Evolutionary conservation across 768 basidiomycete species (phyloP).

Genomic region (Collybia sp.): DNA sequence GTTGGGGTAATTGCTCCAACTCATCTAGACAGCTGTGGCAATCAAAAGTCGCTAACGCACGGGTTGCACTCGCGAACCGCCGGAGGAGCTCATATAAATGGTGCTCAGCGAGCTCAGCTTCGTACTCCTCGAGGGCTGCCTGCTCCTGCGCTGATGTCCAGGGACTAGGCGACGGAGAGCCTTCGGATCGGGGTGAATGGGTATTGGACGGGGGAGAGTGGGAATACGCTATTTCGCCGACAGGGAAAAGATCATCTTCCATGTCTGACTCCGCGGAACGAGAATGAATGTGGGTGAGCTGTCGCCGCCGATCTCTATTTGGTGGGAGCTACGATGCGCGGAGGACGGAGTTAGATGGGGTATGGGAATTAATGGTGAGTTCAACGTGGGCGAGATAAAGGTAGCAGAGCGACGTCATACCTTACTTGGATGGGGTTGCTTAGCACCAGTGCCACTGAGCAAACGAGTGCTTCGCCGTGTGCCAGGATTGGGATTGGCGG

Average conservation of each 20-base stretch:
- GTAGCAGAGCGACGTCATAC: conserved; percentile 26
- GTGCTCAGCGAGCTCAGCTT: conserved; percentile 72
- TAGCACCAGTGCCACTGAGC: conserved; percentile 50
- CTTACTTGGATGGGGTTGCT: conserved; percentile 48
- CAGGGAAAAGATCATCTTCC: conserved; percentile 54
- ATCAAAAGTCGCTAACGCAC: conserved; percentile 71
- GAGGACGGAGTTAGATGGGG: background rate
- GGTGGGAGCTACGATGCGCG: conserved; percentile 23
- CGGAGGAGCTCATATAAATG: conserved; percentile 80
- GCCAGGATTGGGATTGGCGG: conserved; percentile 34
- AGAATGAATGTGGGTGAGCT: conserved; percentile 47
- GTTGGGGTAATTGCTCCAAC: conserved; percentile 69
- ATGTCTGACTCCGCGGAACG: conserved; percentile 66
- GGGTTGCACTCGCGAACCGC: conserved; percentile 76
- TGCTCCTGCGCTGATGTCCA: conserved; percentile 68
- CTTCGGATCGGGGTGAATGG: conserved; percentile 60
- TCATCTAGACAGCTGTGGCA: conserved; percentile 70
- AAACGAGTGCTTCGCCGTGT: conserved; percentile 75
- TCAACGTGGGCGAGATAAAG: background rate
- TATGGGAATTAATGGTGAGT: conserved; percentile 1
- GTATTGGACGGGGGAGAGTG: conserved; percentile 57
- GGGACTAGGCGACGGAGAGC: conserved; percentile 55
- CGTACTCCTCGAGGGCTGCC: conserved; percentile 67
- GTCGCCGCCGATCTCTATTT: conserved; percentile 57
- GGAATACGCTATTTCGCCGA: conserved; percentile 49